These are phyloP conservation scores for Syncephalis fuscata DNA, from an alignment of 371 early-diverging fungal species.

Conservation along the genomic window DNA sequence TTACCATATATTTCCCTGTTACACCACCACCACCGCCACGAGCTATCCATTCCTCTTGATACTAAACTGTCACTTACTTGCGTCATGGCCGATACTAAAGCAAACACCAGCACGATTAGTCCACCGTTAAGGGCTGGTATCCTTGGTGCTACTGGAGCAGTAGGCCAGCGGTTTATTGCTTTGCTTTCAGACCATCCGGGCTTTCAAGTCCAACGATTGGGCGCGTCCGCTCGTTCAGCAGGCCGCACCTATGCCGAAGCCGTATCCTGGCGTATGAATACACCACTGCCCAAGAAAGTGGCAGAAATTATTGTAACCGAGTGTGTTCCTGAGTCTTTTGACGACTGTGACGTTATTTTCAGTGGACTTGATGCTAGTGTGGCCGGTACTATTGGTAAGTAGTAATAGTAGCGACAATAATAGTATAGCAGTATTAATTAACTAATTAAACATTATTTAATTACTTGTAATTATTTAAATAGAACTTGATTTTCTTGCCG, in stretches of 20 bases:
- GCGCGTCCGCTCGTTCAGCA: constrained; percentile 83
- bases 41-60: too few species aligned
- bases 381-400: constrained; percentile 76
- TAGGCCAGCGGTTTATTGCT: constrained; percentile 91
- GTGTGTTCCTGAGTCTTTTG: constrained; percentile 68
- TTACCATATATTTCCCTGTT: too few species aligned
- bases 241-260: constrained; percentile 69
- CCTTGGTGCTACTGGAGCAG: constrained; percentile 96
- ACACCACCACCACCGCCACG: too few species aligned
- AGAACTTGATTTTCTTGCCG: constrained; percentile 69
- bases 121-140: constrained; percentile 30
- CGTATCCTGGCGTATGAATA: constrained; percentile 74
- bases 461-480: not conserved
- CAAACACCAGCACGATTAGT: too few species aligned
- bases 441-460: not conserved
- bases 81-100: too few species aligned
- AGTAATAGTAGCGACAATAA: not conserved
- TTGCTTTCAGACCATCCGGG: constrained; percentile 73
- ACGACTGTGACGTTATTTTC: constrained; percentile 76
- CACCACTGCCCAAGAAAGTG: constrained; percentile 48
- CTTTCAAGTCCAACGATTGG: constrained; percentile 72
- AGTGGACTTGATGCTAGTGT: constrained; percentile 86
- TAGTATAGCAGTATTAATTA: not conserved
- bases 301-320: constrained; percentile 37
- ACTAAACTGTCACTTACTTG: too few species aligned